phyloP scores from a whole-genome alignment of 192 early-diverging fungal genomes.

The Backusella liffmaniae region DNA sequence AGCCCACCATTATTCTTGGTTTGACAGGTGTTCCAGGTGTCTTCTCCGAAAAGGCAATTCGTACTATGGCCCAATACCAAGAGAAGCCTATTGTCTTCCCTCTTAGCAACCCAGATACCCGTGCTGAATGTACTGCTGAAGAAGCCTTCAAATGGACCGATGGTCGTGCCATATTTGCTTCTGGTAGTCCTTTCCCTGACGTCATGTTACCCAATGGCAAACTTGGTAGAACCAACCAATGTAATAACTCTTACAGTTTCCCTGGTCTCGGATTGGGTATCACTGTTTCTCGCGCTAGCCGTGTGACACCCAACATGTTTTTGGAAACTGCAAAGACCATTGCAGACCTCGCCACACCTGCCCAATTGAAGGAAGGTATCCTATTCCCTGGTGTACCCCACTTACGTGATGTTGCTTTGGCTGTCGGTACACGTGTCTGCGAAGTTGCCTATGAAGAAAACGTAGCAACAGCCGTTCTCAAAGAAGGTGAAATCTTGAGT shows the following conservation, averaged over 20 bases:
- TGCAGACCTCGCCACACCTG: slow-evolving; percentile 48
- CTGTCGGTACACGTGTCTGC: slow-evolving; percentile 49
- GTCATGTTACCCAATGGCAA: slow-evolving; percentile 46
- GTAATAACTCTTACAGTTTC: slow-evolving; percentile 52
- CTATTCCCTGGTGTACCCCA: slow-evolving; percentile 51
- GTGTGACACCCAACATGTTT: slow-evolving; percentile 53
- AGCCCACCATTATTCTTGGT: slow-evolving; percentile 52
- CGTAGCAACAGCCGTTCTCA: slow-evolving; percentile 41
- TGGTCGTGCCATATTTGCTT: slow-evolving; percentile 54
- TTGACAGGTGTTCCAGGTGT: slow-evolving; percentile 49
- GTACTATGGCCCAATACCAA: slow-evolving; percentile 49
- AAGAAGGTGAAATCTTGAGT: slow-evolving; percentile 42
- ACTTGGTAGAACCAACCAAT: slow-evolving; percentile 45
- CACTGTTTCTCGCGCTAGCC: slow-evolving; percentile 46
- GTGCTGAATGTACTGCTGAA: slow-evolving; percentile 56
- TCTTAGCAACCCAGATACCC: slow-evolving; percentile 49
- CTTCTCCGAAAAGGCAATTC: slow-evolving; percentile 50
- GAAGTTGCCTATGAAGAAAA: slow-evolving; percentile 52
- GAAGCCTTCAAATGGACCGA: slow-evolving; percentile 55
- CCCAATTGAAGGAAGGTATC: slow-evolving; percentile 48
- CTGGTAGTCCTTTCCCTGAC: slow-evolving; percentile 51
- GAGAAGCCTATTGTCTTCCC: slow-evolving; percentile 54
- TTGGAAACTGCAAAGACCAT: slow-evolving; percentile 52
- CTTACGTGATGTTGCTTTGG: slow-evolving; percentile 44
- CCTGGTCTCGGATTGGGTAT: slow-evolving; percentile 53